phyloP scores from a whole-genome alignment of 805 yeast species.

The Kuraishia molischiana region DNA sequence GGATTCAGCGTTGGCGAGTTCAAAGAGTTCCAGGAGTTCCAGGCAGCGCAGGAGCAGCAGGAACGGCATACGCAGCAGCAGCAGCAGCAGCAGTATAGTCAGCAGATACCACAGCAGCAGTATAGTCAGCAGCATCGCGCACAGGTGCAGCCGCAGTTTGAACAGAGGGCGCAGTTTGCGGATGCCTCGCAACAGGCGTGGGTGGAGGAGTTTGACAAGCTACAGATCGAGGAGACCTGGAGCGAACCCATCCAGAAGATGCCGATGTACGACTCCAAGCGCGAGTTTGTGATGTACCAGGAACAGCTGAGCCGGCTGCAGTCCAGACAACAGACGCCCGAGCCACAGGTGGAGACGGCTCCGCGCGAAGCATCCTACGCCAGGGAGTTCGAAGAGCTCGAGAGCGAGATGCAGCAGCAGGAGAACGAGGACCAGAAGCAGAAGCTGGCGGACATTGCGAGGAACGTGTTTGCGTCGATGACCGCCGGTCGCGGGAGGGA shows the following conservation, averaged over 20 bases:
- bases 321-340: neutral
- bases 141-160: conserved; percentile 2
- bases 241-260: neutral
- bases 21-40: conserved; percentile 1
- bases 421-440: conserved; percentile 19
- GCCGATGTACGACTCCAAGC: neutral
- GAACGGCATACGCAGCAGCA: neutral
- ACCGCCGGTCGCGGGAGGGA: conserved; percentile 14
- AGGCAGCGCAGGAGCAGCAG: neutral
- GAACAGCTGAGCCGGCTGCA: no score
- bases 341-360: conserved; percentile 1
- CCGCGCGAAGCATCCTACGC: conserved; percentile 12
- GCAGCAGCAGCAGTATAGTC: conserved; percentile 4
- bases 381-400: conserved; percentile 19
- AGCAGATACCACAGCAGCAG: conserved; percentile 3
- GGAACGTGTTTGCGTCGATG: conserved; percentile 28
- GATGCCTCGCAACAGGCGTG: neutral
- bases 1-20: conserved; percentile 4
- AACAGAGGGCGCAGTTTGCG: conserved; percentile 1
- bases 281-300: no score
- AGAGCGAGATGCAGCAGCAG: conserved; percentile 10
- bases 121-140: conserved; percentile 3
- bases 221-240: neutral
- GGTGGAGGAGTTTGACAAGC: neutral
- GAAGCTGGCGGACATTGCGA: conserved; percentile 28